phyloP scores from a whole-genome alignment of 2,329 filamentous ascomycete genomes.

The Epichloe sibirici region DNA sequence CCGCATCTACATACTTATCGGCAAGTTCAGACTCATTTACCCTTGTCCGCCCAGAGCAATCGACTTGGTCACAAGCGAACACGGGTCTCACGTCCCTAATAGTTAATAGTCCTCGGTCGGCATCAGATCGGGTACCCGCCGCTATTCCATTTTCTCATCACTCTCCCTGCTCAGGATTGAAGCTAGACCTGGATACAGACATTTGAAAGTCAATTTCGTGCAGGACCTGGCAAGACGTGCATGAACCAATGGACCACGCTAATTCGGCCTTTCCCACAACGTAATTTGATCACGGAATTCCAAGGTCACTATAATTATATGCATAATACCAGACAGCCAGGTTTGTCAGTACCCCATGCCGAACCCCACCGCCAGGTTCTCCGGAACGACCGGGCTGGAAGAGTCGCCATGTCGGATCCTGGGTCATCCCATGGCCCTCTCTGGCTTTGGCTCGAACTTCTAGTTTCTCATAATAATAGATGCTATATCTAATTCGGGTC shows the following conservation, averaged over 20 bases:
- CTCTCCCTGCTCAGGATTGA: not conserved
- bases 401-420: slow-evolving; percentile 37
- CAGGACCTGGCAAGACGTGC: not conserved
- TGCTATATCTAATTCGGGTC: slow-evolving; percentile 23
- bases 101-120: not conserved
- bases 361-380: not conserved
- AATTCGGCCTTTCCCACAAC: not conserved
- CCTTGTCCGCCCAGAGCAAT: too few relatives aligned
- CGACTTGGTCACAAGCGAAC: not conserved
- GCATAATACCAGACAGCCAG: too few relatives aligned
- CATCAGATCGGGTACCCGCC: slow-evolving; percentile 1
- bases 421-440: slow-evolving; percentile 46
- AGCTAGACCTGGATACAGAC: not conserved
- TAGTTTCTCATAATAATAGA: slow-evolving; percentile 50
- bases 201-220: not conserved
- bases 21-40: too few relatives aligned
- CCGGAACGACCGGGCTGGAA: not conserved
- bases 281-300: too few relatives aligned
- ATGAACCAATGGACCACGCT: not conserved
- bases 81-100: not conserved
- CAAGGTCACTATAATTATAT: too few relatives aligned
- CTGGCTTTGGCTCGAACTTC: slow-evolving; percentile 65
- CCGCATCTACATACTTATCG: too few relatives aligned
- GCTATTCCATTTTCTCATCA: not conserved
- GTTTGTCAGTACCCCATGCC: too few relatives aligned